Conservation (phyloP, 2,329 filamentous ascomycete genomes). For the Exophiala xenobiotica region DNA sequence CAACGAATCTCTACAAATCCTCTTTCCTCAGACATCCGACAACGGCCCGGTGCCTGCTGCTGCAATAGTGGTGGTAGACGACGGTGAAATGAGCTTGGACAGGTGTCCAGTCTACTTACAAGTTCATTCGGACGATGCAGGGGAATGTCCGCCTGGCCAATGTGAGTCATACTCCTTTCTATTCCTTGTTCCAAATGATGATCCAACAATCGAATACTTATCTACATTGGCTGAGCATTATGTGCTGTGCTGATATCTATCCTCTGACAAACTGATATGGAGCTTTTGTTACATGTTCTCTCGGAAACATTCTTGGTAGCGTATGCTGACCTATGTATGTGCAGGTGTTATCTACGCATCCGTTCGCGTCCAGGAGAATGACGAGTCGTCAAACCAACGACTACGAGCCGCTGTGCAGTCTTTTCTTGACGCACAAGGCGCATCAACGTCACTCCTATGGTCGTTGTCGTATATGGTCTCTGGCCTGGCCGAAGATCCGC, state of each 20-base stretch:
- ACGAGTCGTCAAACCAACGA: conserved; percentile 8
- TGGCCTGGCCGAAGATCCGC: conserved; percentile 42
- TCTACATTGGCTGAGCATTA: conserved; percentile 98
- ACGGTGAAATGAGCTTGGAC: conserved; percentile 34
- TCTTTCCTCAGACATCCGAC: conserved; percentile 73
- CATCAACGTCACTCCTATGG: conserved; percentile 21
- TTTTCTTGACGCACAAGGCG: conserved; percentile 15
- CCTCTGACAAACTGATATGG: conserved; percentile 84
- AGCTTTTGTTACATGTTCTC: conserved; percentile 33
- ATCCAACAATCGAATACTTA: conserved; percentile 86
- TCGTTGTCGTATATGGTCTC: conserved; percentile 44
- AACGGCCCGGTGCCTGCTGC: conserved; percentile 74
- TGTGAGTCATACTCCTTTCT: conserved; percentile 64
- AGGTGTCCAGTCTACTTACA: conserved; percentile 58
- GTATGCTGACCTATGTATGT: conserved; percentile 19
- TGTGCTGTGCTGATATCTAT: conserved; percentile 74
- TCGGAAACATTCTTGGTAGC: conserved; percentile 2
- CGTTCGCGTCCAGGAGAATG: conserved; percentile 29
- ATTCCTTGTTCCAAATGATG: conserved; percentile 66
- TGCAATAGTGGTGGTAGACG: conserved; percentile 45
- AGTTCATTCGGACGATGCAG: conserved; percentile 84
- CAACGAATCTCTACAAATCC: conserved; percentile 59
- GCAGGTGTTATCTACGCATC: conserved; percentile 61
- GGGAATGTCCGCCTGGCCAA: conserved; percentile 85
- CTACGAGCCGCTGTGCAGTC: conserved; percentile 19